A percentile compares a stretch with the other conserved stretches of the same genome.
Conservation (phyloP, 768 basidiomycete genomes). For the Mycena kentingensis region DNA sequence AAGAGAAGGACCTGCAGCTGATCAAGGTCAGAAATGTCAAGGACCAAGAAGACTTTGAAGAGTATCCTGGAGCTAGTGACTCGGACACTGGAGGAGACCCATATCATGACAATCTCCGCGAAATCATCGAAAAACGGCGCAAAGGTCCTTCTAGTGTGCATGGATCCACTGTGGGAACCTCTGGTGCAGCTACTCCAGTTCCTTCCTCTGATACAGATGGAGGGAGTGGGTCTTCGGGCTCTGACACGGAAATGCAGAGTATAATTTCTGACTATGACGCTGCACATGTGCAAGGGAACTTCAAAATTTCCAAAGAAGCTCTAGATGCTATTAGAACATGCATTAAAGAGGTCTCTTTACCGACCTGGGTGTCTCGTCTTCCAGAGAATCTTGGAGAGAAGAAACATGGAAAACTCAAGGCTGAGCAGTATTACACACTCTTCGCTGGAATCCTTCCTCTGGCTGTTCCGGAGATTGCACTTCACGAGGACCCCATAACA, state of each 20-base stretch:
- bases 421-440: constrained; percentile 18
- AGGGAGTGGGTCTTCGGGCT: background rate
- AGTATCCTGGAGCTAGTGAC: constrained; percentile 17
- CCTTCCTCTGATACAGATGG: too few relatives aligned
- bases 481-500: background rate
- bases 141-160: too few relatives aligned
- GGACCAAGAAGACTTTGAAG: constrained; percentile 13
- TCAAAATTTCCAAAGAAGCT: background rate
- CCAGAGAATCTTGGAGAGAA: constrained; percentile 25
- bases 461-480: constrained; percentile 14
- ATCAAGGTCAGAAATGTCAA: constrained; percentile 8
- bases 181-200: too few relatives aligned
- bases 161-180: too few relatives aligned
- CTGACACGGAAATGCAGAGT: too few relatives aligned
- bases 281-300: background rate
- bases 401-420: constrained; percentile 26
- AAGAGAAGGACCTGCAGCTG: constrained; percentile 3
- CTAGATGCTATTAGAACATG: background rate
- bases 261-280: constrained; percentile 1
- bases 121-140: too few relatives aligned
- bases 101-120: background rate
- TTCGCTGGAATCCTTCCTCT: constrained; percentile 23
- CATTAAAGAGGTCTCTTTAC: constrained; percentile 14
- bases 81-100: too few relatives aligned
- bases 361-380: constrained; percentile 15